Base-by-base conservation (phyloP, 2,329 filamentous ascomycete species). In the Phoma sp. region DNA sequence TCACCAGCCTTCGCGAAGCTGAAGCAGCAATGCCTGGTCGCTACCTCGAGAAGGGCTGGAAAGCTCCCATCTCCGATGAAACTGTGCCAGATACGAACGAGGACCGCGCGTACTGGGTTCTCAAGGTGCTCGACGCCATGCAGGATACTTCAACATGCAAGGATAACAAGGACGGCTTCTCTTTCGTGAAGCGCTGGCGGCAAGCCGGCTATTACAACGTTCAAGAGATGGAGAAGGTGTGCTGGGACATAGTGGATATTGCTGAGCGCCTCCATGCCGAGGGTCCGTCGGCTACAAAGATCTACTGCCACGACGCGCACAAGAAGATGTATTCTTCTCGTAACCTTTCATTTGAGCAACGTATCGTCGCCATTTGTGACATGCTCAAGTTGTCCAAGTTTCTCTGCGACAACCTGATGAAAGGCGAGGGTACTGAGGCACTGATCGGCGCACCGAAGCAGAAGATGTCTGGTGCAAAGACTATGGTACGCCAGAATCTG, bases 391-490 rank as follows among this genome's bases (percentile, higher is more conserved):
- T 43, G 13, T 51, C 51, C 35, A 63, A 63, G 32, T 25, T 21
- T 9, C 39, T 48, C 0, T 61, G 57, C 41, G 58, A 58, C 22
- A 54, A 53, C 7, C 25, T 63, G 27, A 51, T 63, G 53, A 63
- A 57, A 39, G 55, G 49, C 15, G 60, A 57, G 13, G 46, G 37
- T 6, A 27, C 58, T 12, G 55, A 55, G 32, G 35, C 32, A 0
- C 13, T 50, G 7, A 45, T 57, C 10, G 44, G 49, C 4, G 39
- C 44, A 2, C 55, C 55, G 9, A 40, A 38, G 22, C 41, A 46
- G 29, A 57, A 57, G 35, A 48, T 49, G 43, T 45, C 43, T 8
- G 43, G 39, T 12, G 48, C 54, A 3, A 36, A 19, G 38, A 52
- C 49, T 3, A 57, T 52, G 44, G n/a, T 32, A 9, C 10, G 19